These are phyloP conservation scores for Penicillium canariense DNA, from an alignment of 495 filamentous ascomycete species.

Conservation along the genomic window DNA sequence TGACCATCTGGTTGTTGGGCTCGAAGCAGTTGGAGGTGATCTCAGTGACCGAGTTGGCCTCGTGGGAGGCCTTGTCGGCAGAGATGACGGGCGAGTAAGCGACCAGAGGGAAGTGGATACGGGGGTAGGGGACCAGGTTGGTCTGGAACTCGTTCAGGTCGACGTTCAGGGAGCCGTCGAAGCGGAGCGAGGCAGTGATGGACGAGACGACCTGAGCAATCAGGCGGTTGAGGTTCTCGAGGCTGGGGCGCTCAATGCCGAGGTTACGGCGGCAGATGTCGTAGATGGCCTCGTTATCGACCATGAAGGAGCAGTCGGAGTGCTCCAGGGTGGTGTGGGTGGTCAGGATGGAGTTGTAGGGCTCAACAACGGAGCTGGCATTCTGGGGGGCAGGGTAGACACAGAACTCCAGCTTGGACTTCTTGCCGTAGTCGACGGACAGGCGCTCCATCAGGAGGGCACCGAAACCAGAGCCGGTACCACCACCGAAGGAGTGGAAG, in stretches of 20 bases:
- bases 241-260: constrained; percentile 93
- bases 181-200: constrained; percentile 96
- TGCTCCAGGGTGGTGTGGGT: constrained; percentile 99
- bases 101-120: constrained; percentile 98
- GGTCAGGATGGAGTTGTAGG: constrained; percentile 98
- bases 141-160: constrained; percentile 99
- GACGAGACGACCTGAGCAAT: constrained; percentile 99
- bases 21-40: constrained; percentile 71
- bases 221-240: constrained; percentile 96
- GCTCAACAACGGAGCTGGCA: constrained; percentile 95
- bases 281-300: constrained; percentile 99
- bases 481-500: constrained; percentile 99
- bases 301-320: constrained; percentile 99
- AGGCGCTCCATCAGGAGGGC: constrained; percentile 97
- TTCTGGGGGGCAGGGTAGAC: constrained; percentile 97
- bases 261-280: constrained; percentile 98
- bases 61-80: constrained; percentile 88
- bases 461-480: constrained; percentile 97
- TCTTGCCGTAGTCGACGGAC: constrained; percentile 98
- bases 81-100: constrained; percentile 95
- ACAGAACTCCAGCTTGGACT: constrained; percentile 99
- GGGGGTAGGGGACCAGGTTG: constrained; percentile 96
- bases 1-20: constrained; percentile 95
- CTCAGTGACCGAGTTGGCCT: constrained; percentile 70
- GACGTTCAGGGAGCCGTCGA: constrained; percentile 98